A percentile compares a stretch with the other conserved stretches of the same genome.
phyloP scores from a whole-genome alignment of 2,329 filamentous ascomycete genomes.

The Hypoxylon sp. region DNA sequence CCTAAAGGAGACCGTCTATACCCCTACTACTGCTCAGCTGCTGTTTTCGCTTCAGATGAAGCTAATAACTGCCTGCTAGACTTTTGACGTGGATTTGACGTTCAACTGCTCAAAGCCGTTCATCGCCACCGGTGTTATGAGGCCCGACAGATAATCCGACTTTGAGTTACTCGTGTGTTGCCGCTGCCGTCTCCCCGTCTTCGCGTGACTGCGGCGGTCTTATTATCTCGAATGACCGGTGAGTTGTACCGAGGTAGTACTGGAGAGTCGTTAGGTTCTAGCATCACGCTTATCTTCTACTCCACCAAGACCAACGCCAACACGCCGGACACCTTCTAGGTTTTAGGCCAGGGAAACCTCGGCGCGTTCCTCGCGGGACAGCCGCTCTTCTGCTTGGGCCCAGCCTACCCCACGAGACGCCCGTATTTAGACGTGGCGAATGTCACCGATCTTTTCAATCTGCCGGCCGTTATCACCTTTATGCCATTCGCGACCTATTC shows the following conservation, averaged over 20 bases:
- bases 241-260: neutral
- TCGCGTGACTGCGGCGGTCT: conserved; percentile 60
- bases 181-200: conserved; percentile 57
- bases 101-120: conserved; percentile 65
- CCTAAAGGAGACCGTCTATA: conserved; percentile 61
- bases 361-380: conserved; percentile 64
- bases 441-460: conserved; percentile 43
- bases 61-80: conserved; percentile 38
- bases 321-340: conserved; percentile 65
- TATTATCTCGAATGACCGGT: conserved; percentile 62
- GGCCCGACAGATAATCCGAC: conserved; percentile 65
- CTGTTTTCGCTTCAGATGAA: neutral
- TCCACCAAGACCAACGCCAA: conserved; percentile 66
- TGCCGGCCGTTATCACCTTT: conserved; percentile 61
- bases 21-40: neutral
- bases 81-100: conserved; percentile 65
- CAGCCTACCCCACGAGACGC: conserved; percentile 57
- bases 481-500: conserved; percentile 48
- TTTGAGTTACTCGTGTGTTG: conserved; percentile 65
- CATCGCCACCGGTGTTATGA: conserved; percentile 65
- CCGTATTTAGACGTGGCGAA: conserved; percentile 52
- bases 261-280: conserved; percentile 30
- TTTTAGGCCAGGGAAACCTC: conserved; percentile 61
- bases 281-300: conserved; percentile 64
- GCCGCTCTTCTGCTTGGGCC: conserved; percentile 65